phyloP scores from a whole-genome alignment of 208 protist genomes.

The Trichomonas gallinae region DNA sequence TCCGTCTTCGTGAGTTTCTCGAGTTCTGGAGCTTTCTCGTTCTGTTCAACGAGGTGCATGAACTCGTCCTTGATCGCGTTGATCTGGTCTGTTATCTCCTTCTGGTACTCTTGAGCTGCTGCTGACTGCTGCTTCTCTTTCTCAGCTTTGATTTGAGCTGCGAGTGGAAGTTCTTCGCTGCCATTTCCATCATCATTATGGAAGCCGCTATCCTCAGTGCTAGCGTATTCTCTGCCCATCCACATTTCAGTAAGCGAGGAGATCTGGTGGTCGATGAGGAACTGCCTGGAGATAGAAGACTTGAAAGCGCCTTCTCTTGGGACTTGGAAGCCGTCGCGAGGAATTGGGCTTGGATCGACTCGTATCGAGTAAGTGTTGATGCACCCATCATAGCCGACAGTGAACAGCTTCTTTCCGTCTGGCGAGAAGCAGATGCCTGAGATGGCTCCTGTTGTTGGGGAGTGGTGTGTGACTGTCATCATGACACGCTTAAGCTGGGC shows the following conservation, averaged over 20 bases:
- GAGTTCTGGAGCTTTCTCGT: background rate
- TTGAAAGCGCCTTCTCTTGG: background rate
- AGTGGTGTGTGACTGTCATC: background rate
- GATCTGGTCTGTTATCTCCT: background rate
- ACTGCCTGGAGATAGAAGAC: background rate
- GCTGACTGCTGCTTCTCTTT: background rate
- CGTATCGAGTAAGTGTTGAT: background rate
- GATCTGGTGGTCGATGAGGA: background rate
- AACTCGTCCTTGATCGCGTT: background rate
- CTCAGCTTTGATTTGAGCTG: background rate
- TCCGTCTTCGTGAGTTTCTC: background rate
- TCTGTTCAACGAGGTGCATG: background rate
- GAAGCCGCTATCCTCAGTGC: background rate
- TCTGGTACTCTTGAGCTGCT: background rate
- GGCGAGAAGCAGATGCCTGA: background rate
- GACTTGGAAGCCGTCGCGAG: background rate
- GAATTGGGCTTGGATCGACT: background rate
- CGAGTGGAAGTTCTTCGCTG: background rate
- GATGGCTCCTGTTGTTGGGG: background rate
- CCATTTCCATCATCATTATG: background rate
- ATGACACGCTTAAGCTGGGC: background rate
- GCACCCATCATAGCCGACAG: slow-evolving; percentile 10
- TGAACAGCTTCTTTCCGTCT: background rate
- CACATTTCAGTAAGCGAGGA: background rate
- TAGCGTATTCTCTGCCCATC: background rate